Evolutionary conservation across 192 early-diverging fungal genomes (phyloP), one percentile per base, ranked within the genome.

Genomic region (Coemansia reversa): DNA sequence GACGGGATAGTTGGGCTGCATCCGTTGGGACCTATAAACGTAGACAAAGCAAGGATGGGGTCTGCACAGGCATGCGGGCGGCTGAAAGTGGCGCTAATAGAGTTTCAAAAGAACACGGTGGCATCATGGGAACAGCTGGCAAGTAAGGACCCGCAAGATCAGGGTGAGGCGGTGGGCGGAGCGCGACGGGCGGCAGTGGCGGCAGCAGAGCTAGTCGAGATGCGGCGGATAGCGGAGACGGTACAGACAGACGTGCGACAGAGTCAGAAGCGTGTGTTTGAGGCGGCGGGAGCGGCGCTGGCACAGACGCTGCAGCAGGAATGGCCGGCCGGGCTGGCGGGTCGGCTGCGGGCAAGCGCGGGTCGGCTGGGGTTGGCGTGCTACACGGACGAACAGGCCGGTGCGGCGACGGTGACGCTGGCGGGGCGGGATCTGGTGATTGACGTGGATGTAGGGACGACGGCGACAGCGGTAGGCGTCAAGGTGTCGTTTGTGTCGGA

Each of bases 401-500:
- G 27, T 14, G 62, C 35, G 4, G 56, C 78, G 4, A 81, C 72
- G 20, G 78, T 81, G 27, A 81, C 78, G 23, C 50, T 81, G 51
- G 78, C 78, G 5, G 78, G 78, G 25, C 56, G 68, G 6, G 72
- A 75, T 7, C 63, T 71, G 11, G 78, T 81, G 18, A 75, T 81
- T 8, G 78, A 81, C 20, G 78, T 81, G 9, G 78, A 81, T 24
- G 72, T 81, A 22, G 72, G 78, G 0, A 12, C 18, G 20, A 32
- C 5, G 27, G 35, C 20, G 14, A 60, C 59, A 5, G 47, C 61
- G 29, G 52, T 81, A 7, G 68, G 69, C 9, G 73, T 81, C 60
- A 81, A 81, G 7, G 65, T 81, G 0, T 81, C 78, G 9, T 80
- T 74, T 29, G 78, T 72, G 16, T 72, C 73, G 3, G 73, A 72